Evolutionary conservation across 805 yeast genomes (phyloP).

Genomic region (Myxozyma kluyveri): DNA sequence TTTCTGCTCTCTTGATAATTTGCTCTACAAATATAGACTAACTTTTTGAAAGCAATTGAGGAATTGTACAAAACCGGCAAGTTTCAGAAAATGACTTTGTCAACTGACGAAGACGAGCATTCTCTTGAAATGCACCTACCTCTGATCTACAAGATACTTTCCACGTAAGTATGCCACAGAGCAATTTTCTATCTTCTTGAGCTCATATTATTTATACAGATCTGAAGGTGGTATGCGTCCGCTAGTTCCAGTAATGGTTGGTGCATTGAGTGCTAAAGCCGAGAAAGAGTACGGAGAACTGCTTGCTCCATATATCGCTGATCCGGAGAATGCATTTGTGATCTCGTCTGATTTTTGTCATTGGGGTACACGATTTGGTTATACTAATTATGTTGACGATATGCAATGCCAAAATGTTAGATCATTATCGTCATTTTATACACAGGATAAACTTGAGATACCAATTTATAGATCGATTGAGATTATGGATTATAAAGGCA

Average conservation of each 20-base stretch:
- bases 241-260: constrained; percentile 78
- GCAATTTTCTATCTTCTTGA: not conserved
- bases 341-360: constrained; percentile 93
- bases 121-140: constrained; percentile 95
- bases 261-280: constrained; percentile 52
- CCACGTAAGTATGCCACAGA: constrained; percentile 21
- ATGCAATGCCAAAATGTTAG: constrained; percentile 11
- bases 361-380: constrained; percentile 62
- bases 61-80: constrained; percentile 39
- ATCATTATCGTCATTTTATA: constrained; percentile 8
- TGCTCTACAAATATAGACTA: not conserved
- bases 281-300: constrained; percentile 48
- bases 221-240: constrained; percentile 22
- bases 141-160: constrained; percentile 53
- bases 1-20: no score
- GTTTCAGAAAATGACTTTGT: constrained; percentile 56
- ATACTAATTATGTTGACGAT: constrained; percentile 41
- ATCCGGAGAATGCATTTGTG: constrained; percentile 63
- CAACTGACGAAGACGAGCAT: constrained; percentile 80
- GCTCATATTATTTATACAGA: not conserved
- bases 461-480: constrained; percentile 75
- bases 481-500: constrained; percentile 65
- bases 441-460: constrained; percentile 29
- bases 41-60: constrained; percentile 18
- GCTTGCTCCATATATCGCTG: constrained; percentile 53